Conservation (phyloP, 257 asterid species). For the Nicotiana sylvestris region DNA sequence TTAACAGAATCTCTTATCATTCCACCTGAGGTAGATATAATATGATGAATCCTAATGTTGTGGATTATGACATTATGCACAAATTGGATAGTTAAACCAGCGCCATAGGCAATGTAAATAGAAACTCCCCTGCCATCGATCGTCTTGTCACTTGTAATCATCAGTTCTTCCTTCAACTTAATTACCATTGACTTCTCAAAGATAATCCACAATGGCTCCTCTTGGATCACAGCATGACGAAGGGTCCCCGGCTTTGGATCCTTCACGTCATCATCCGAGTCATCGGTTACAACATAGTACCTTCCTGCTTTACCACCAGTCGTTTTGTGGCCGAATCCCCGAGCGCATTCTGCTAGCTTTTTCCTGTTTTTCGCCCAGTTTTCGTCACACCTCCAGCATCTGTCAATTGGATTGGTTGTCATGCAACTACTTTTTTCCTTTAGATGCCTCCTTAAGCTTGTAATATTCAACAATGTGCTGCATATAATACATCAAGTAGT, state of each 20-base stretch:
- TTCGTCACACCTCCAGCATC: slow-evolving; percentile 2
- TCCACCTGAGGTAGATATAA: slow-evolving; percentile 38
- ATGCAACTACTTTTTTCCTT: not conserved
- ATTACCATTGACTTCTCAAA: slow-evolving; percentile 43
- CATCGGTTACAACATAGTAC: slow-evolving; percentile 41
- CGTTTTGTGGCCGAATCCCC: slow-evolving; percentile 1
- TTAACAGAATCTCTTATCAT: slow-evolving; percentile 38
- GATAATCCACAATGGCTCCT: slow-evolving; percentile 8
- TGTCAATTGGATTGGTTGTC: slow-evolving; percentile 4
- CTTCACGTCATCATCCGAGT: slow-evolving; percentile 32
- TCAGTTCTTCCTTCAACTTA: slow-evolving; percentile 39
- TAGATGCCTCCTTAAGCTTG: not conserved
- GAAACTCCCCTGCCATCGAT: slow-evolving; percentile 49
- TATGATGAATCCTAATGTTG: slow-evolving; percentile 44
- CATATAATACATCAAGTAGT: not conserved
- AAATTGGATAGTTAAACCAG: slow-evolving; percentile 50
- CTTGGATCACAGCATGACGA: slow-evolving; percentile 55
- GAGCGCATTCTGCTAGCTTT: not conserved
- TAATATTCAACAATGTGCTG: slow-evolving; percentile 25
- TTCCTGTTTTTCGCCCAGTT: not conserved
- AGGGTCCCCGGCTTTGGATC: slow-evolving; percentile 46
- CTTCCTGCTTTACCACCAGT: slow-evolving; percentile 37
- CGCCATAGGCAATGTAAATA: slow-evolving; percentile 50
- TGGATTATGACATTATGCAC: slow-evolving; percentile 49
- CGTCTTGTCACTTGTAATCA: slow-evolving; percentile 49